Evolutionary conservation across 208 protist species (phyloP), one percentile per base, ranked within the genome.

Genomic region (Herpetomonas tarakana): DNA sequence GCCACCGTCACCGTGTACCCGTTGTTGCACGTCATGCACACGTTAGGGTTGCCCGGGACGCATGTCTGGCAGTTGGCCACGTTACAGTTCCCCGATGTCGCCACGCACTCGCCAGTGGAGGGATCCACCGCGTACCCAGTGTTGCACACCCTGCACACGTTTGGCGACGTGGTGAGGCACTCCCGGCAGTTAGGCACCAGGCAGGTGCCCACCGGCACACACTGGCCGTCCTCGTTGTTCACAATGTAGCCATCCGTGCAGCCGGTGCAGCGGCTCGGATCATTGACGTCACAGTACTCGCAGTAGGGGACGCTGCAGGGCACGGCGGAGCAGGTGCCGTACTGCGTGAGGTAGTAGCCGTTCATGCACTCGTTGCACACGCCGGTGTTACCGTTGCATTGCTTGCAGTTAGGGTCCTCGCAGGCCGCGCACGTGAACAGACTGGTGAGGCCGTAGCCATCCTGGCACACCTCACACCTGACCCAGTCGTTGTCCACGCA

Each of bases 101-200:
- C 9, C 9, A 14, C 14, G 35, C 9, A 41, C 9, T 6, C 14
- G 35, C 35, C 14, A 18, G 35, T 6, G 9, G 35, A 41, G 6
- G 35, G 35, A 14, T n/a, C n/a, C n/a, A n/a, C n/a, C n/a, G n/a
- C n/a, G n/a, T n/a, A n/a, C n/a, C n/a, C n/a, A n/a, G n/a, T n/a
- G n/a, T n/a, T n/a, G n/a, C n/a, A n/a, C n/a, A n/a, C n/a, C n/a
- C n/a, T n/a, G n/a, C n/a, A n/a, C n/a, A n/a, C n/a, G n/a, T n/a
- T n/a, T n/a, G 35, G 14, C 35, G 35, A 41, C 9, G 35, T 27
- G n/a, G 57, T 45, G 39, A 39, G 31, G 63, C 55, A 62, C 54
- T 68, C 53, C 31, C 28, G 26, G 28, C 63, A 68, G 31, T 57
- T 46, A 25, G 18, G 35, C 47, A 60, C 31, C 30, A 35, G 54